These are phyloP conservation scores for Eutrema heterophyllum DNA, from an alignment of 345 rosid genomes.

Conservation along the genomic window DNA sequence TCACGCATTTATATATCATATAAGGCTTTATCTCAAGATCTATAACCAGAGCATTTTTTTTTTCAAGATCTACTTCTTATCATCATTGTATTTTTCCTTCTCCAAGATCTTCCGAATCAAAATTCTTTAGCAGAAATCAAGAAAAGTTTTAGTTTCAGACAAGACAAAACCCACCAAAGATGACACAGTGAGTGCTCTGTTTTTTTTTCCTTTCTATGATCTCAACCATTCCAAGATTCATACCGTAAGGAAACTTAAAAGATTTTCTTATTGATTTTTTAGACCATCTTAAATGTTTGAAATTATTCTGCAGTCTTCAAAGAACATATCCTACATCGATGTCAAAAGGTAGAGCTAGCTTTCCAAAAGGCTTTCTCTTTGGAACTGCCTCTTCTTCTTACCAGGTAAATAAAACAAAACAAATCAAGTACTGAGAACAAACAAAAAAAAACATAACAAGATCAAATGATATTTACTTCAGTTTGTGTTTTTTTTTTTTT, in stretches of 20 bases:
- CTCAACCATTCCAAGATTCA: conserved; percentile 1
- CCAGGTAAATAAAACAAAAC: conserved; percentile 21
- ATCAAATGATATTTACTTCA: neutral
- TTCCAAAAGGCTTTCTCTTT: conserved; percentile 36
- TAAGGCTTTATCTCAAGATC: neutral
- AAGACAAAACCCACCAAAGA: conserved; percentile 4
- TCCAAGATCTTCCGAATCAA: neutral
- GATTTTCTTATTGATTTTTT: neutral
- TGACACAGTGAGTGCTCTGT: conserved; percentile 30
- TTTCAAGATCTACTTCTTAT: conserved; percentile 9
- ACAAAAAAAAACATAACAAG: neutral
- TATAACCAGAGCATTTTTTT: neutral
- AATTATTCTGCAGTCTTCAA: conserved; percentile 19
- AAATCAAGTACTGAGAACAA: neutral
- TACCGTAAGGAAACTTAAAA: neutral
- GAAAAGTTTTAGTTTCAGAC: conserved; percentile 5
- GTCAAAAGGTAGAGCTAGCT: conserved; percentile 33
- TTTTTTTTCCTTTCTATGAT: neutral
- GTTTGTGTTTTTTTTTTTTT: neutral
- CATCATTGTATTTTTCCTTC: neutral
- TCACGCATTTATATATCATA: conserved; percentile 28
- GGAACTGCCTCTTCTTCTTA: conserved; percentile 44
- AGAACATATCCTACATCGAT: conserved; percentile 23
- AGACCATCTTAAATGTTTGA: neutral
- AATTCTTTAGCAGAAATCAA: neutral